These are phyloP conservation scores for Neonectria sp. DNA, from an alignment of 2,329 filamentous ascomycete species.

Conservation along the genomic window DNA sequence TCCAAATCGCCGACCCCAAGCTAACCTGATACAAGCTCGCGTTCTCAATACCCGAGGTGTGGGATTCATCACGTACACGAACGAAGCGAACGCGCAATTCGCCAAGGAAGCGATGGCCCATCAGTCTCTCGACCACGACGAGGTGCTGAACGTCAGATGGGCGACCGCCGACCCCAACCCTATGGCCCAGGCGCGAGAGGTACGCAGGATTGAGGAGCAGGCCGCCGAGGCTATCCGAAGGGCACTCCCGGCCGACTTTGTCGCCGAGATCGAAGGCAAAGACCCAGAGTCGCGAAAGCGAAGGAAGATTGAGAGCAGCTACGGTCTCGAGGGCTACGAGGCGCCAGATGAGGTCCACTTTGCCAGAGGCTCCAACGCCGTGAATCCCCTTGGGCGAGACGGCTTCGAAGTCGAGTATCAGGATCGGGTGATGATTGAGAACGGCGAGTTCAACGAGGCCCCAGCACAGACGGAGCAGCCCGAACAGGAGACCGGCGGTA, in stretches of 20 bases:
- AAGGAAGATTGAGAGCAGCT: slow-evolving; percentile 89
- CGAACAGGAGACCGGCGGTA: slow-evolving; percentile 67
- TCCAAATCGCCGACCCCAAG: not conserved
- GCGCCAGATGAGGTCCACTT: slow-evolving; percentile 96
- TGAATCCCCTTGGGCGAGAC: slow-evolving; percentile 71
- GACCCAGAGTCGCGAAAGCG: slow-evolving; percentile 90
- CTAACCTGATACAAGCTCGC: slow-evolving; percentile 63
- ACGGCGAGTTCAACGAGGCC: slow-evolving; percentile 64
- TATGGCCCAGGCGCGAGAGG: slow-evolving; percentile 93
- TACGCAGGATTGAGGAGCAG: slow-evolving; percentile 91
- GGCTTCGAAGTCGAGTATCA: slow-evolving; percentile 77
- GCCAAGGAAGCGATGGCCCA: slow-evolving; percentile 97
- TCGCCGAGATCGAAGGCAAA: slow-evolving; percentile 93
- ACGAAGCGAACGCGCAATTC: slow-evolving; percentile 91
- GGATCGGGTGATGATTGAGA: slow-evolving; percentile 71
- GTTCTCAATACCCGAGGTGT: slow-evolving; percentile 93
- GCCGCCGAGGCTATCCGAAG: slow-evolving; percentile 93
- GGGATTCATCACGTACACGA: slow-evolving; percentile 94
- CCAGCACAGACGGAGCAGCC: slow-evolving; percentile 50
- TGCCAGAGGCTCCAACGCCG: slow-evolving; percentile 80
- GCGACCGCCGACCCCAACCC: slow-evolving; percentile 97
- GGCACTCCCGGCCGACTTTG: slow-evolving; percentile 89
- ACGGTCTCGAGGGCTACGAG: slow-evolving; percentile 92
- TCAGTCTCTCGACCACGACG: slow-evolving; percentile 90
- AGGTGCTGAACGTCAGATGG: slow-evolving; percentile 97